Evolutionary conservation across 2,329 filamentous ascomycete species (phyloP).

Genomic region (Phyllosticta capitalensis): DNA sequence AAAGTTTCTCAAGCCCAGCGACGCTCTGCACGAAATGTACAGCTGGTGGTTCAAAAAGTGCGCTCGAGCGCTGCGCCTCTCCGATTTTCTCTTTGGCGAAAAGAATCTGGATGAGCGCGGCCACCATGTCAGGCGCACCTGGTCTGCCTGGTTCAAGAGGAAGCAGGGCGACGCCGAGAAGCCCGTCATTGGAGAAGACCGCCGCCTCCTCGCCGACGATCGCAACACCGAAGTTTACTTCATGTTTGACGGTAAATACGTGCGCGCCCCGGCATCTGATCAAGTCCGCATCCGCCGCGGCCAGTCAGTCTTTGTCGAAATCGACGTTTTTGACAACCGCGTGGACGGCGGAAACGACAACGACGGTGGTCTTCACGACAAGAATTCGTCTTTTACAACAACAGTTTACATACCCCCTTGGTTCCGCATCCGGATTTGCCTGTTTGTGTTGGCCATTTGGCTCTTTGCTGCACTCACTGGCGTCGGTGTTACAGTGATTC

Average conservation of each 20-base stretch:
- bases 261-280: conserved; percentile 87
- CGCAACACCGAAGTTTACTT: conserved; percentile 40
- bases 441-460: conserved; percentile 89
- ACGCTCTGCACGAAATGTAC: conserved; percentile 76
- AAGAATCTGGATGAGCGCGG: conserved; percentile 75
- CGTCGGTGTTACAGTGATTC: conserved; percentile 74
- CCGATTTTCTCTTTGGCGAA: conserved; percentile 88
- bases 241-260: conserved; percentile 66
- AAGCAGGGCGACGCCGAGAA: conserved; percentile 29
- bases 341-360: conserved; percentile 46
- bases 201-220: conserved; percentile 27
- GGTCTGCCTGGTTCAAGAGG: conserved; percentile 46
- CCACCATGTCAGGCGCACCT: conserved; percentile 50
- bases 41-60: conserved; percentile 93
- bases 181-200: conserved; percentile 26
- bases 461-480: conserved; percentile 83
- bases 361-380: conserved; percentile 21
- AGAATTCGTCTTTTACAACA: conserved; percentile 37
- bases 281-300: conserved; percentile 90
- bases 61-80: conserved; percentile 68
- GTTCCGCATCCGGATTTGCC: conserved; percentile 69
- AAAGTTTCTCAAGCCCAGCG: conserved; percentile 73
- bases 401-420: conserved; percentile 68
- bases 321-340: conserved; percentile 57
- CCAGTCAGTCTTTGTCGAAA: conserved; percentile 67